Percentiles rank a stretch among this genome's conserved stretches.
Conservation (phyloP, 495 filamentous ascomycete species). For the Terfezia boudieri region DNA sequence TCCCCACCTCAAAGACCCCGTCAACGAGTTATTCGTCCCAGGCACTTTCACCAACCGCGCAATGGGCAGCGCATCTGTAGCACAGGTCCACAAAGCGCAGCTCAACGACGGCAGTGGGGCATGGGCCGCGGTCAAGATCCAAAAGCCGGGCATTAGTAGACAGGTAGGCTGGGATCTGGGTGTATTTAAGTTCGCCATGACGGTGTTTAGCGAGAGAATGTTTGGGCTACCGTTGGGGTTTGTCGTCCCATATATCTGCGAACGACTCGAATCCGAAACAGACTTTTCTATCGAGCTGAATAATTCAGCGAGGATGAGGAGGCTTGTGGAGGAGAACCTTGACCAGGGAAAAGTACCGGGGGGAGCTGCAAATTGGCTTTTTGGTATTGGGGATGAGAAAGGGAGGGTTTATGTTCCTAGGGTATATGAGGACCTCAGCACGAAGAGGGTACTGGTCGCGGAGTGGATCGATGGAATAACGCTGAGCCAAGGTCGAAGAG, state of each 20-base stretch:
- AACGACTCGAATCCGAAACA: slow-evolving; percentile 71
- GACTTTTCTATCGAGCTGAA: slow-evolving; percentile 80
- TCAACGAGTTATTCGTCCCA: slow-evolving; percentile 11
- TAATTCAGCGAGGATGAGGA: slow-evolving; percentile 67
- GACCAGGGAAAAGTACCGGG: not conserved
- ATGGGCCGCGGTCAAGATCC: slow-evolving; percentile 86
- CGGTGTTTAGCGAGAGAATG: slow-evolving; percentile 44
- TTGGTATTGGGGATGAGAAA: slow-evolving; percentile 55
- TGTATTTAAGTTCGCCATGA: slow-evolving; percentile 57
- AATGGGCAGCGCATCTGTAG: slow-evolving; percentile 72
- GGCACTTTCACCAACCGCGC: slow-evolving; percentile 55
- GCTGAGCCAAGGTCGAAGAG: slow-evolving; percentile 19
- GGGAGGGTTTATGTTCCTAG: slow-evolving; percentile 65
- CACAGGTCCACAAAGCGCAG: slow-evolving; percentile 89
- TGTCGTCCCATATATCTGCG: slow-evolving; percentile 71
- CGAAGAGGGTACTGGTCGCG: slow-evolving; percentile 69
- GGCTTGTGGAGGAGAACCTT: slow-evolving; percentile 48
- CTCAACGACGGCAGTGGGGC: slow-evolving; percentile 43
- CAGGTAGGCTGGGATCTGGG: slow-evolving; percentile 87
- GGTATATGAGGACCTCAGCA: slow-evolving; percentile 61
- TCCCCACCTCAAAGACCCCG: slow-evolving; percentile 23
- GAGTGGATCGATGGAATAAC: slow-evolving; percentile 94
- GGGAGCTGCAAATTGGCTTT: slow-evolving; percentile 64
- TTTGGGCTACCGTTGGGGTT: slow-evolving; percentile 80
- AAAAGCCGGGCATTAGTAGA: slow-evolving; percentile 77